Evolutionary conservation across 2,329 filamentous ascomycete genomes (phyloP), one percentile per base, ranked within the genome.

Genomic region (Rhinocladiella similis): DNA sequence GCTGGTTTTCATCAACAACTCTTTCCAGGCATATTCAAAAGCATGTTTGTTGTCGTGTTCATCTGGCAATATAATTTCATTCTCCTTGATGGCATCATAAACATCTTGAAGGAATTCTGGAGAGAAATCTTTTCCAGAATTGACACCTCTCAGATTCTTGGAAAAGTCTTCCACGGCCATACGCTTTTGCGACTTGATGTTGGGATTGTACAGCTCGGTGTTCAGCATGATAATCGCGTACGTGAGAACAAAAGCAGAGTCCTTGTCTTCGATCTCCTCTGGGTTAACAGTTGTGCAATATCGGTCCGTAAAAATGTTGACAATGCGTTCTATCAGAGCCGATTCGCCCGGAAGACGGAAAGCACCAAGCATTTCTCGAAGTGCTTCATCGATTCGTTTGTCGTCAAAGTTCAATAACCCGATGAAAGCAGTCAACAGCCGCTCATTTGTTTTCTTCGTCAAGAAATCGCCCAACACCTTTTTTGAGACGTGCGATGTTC

Each of bases 181-280:
- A 39, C 93, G 89, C 68, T 88, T 89, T 65, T 85, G 79, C 1
- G 81, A 73, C 65, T 84, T 75, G 60, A 97, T 73, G 65, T 97
- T 97, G 0, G 91, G 92, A 68, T 96, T 99, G 72, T 97, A 94
- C 67, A 95, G 89, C 69, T 99, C 94, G 1, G 93, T 97, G 69
- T 99, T 99, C 54, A 99, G 78, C 84, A 99, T 91, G 71, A 99
- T 96, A 67, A 97, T 95, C 36, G 92, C 94, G 70, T 99, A 99
- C 0, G 90, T 93, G 50, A 99, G 78, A 47, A 99, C 85, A 67
- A 90, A 99, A 19, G 94, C 86, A 6, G 91, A 86, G 70, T 99
- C 94, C 65, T 90, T 88, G 67, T 96, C 87, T 5, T 86, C 88
- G 61, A 97, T 86, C 19, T 86, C 88, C 52, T 88, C 83, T 0